A percentile compares a stretch with the other conserved stretches of the same genome.
phyloP scores from a whole-genome alignment of 2,329 filamentous ascomycete genomes.

The Mycocentrospora acerina region DNA sequence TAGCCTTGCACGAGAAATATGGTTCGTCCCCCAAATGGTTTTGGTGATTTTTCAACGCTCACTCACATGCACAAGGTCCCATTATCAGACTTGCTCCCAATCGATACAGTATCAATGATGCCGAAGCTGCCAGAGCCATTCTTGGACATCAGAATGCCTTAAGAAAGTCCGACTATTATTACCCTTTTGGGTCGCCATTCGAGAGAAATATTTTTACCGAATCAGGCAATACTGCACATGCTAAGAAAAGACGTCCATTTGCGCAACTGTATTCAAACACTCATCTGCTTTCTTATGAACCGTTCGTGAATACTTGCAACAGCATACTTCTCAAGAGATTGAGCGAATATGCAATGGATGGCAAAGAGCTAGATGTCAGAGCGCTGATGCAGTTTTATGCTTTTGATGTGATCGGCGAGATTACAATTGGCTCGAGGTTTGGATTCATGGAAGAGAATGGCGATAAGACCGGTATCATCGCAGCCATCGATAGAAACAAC shows the following conservation, averaged over 20 bases:
- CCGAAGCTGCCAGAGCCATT: conserved; percentile 8
- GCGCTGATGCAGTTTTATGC: conserved; percentile 53
- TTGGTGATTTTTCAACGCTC: neutral
- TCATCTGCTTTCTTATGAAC: conserved; percentile 41
- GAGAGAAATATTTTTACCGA: conserved; percentile 42
- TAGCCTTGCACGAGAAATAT: conserved; percentile 45
- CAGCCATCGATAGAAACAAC: conserved; percentile 1
- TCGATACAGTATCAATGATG: conserved; percentile 15
- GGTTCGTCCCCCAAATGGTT: no score
- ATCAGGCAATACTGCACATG: conserved; percentile 35
- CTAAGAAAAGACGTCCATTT: conserved; percentile 37
- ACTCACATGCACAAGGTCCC: conserved; percentile 7
- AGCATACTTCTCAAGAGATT: conserved; percentile 35
- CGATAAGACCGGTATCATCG: conserved; percentile 8
- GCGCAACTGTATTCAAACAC: conserved; percentile 44
- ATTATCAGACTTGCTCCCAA: conserved; percentile 15
- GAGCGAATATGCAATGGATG: conserved; percentile 19
- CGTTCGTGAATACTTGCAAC: conserved; percentile 42
- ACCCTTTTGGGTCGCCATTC: conserved; percentile 17
- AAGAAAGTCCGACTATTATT: conserved; percentile 24
- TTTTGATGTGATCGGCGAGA: conserved; percentile 56
- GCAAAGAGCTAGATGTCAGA: conserved; percentile 41
- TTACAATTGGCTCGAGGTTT: conserved; percentile 44
- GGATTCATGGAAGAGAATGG: conserved; percentile 15
- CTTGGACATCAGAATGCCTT: conserved; percentile 10